These are phyloP conservation scores for Limnanthes douglasii DNA, from an alignment of 345 rosid species.

Conservation along the genomic window DNA sequence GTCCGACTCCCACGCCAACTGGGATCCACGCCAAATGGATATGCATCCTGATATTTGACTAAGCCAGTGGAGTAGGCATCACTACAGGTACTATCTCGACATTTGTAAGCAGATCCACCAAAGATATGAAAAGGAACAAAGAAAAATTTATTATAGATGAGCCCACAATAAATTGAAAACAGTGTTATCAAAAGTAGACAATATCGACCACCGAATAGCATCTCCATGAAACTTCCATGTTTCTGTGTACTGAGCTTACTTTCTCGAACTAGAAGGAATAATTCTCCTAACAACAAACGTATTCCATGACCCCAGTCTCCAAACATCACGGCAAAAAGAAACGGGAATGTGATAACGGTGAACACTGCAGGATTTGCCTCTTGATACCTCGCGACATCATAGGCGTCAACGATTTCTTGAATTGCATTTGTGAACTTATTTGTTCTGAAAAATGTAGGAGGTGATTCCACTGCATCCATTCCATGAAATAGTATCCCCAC, in stretches of 20 bases:
- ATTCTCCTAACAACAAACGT: constrained; percentile 85
- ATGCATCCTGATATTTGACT: constrained; percentile 63
- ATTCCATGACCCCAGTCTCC: constrained; percentile 99
- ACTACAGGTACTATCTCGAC: constrained; percentile 74
- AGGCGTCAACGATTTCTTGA: constrained; percentile 97
- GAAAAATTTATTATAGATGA: constrained; percentile 95
- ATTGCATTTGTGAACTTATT: constrained; percentile 72
- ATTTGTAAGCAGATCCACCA: constrained; percentile 88
- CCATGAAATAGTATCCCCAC: constrained; percentile 86
- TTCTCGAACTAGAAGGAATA: constrained; percentile 79
- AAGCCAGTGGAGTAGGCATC: constrained; percentile 67
- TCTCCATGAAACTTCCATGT: constrained; percentile 99
- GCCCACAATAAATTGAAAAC: constrained; percentile 92
- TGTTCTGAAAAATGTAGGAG: constrained; percentile 92
- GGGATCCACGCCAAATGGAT: constrained; percentile 98
- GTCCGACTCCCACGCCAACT: constrained; percentile 99
- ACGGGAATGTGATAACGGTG: constrained; percentile 78
- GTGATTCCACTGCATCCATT: constrained; percentile 77
- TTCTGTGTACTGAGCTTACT: constrained; percentile 66
- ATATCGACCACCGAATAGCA: constrained; percentile 95
- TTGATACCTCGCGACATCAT: constrained; percentile 93
- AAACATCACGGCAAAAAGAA: constrained; percentile 98
- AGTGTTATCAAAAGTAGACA: constrained; percentile 79
- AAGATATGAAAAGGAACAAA: constrained; percentile 91
- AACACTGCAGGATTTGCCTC: constrained; percentile 98